Conservation (phyloP, 2,329 filamentous ascomycete genomes). For the Sporothrix curviconia region DNA sequence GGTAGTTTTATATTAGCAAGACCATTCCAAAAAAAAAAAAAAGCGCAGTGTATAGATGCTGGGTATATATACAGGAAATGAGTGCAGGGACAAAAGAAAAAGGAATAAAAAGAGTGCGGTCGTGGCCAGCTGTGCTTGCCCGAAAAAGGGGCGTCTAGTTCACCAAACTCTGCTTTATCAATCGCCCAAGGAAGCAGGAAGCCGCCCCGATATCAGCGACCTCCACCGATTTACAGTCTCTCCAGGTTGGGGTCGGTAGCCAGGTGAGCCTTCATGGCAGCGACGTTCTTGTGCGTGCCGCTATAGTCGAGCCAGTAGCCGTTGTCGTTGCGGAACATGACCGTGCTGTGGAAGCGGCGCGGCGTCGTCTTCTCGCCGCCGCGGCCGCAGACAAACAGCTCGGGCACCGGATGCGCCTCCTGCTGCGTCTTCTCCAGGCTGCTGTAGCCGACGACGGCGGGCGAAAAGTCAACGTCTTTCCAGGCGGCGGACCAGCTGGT, state of each 20-base stretch:
- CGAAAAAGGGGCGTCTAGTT: too few species aligned
- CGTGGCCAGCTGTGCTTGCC: too few species aligned
- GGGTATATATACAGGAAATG: too few species aligned
- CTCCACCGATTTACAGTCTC: too few species aligned
- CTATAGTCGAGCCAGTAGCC: slow-evolving; percentile 8
- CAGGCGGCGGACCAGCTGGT: slow-evolving; percentile 10
- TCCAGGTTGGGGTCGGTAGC: slow-evolving; percentile 7
- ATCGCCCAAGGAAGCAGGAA: too few species aligned
- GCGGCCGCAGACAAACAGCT: slow-evolving; percentile 1
- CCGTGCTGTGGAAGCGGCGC: neutral
- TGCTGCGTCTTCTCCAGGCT: neutral
- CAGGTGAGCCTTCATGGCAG: neutral
- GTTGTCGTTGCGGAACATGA: slow-evolving; percentile 3
- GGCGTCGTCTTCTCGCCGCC: neutral
- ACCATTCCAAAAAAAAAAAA: too few species aligned
- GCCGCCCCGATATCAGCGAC: too few species aligned
- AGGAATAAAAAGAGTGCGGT: too few species aligned
- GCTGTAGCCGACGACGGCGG: neutral
- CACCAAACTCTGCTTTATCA: too few species aligned
- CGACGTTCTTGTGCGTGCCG: neutral
- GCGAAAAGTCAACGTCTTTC: slow-evolving; percentile 7
- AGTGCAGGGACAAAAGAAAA: too few species aligned
- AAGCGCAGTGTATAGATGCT: too few species aligned
- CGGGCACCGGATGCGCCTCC: neutral
- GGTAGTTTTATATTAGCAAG: too few species aligned